Evolutionary conservation across 768 basidiomycete genomes (phyloP), one percentile per base, ranked within the genome.

Genomic region (Candolleomyces aberdarensis): DNA sequence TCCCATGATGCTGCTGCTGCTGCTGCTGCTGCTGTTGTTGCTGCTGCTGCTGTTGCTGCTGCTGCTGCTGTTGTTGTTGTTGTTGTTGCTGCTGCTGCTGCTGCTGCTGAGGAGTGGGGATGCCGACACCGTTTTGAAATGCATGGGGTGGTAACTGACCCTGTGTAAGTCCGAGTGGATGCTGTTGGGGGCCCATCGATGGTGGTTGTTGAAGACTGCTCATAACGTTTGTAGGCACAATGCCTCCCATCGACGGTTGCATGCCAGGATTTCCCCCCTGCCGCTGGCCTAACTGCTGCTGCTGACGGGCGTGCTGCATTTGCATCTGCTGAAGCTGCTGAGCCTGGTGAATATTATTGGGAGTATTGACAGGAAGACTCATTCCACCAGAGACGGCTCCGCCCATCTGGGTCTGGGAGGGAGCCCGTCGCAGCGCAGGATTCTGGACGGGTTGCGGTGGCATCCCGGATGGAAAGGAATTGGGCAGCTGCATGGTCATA

Each of bases 351-450:
- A 26, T 15, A 51, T 20, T 51, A 5, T n/a, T 26, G 19, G 6
- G 6, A 20, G 49, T 5, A n/a, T 51, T n/a, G 49, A 14, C 19
- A 5, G 14, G 51, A 22, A 59, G 5, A 55, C 59, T 47, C 59
- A 60, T 60, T 14, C 59, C 59, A 20, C 59, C 59, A 10, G 51
- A 26, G 9, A 55, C 59, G 10, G 43, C 59, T 6, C 11, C 39
- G 36, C n/a, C 32, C 59, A 60, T 60, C n/a, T 60, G 59, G n/a
- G 13, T 26, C 48, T 55, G 51, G 11, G 59, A 60, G n/a, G 59
- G 52, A 1, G 32, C 59, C 41, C 59, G 59, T 46, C 59, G 50
- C 26, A 55, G 36, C 10, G 19, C 20, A 10, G 48, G 49, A n/a
- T 36, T 44, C 47, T 26, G 26, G 5, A 1, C 7, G 14, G 13